Conservation (phyloP, 768 basidiomycete genomes). For the Psilocybe cyanescens region DNA sequence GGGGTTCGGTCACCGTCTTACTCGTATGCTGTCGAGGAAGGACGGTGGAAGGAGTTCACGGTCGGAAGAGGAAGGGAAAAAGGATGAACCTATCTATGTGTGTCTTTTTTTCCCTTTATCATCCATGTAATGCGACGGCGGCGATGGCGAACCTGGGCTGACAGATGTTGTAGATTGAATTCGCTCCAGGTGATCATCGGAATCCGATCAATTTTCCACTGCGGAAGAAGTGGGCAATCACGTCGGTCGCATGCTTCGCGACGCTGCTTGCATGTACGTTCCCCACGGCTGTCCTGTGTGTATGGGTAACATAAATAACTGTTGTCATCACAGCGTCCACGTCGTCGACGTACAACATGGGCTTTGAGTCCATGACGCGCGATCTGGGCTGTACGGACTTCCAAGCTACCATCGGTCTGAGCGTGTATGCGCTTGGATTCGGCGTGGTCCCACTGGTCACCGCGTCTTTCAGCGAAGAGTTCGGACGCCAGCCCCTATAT, state of each 20-base stretch:
- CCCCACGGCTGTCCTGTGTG: neutral
- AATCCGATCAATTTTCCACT: conserved; percentile 43
- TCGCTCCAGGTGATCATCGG: conserved; percentile 26
- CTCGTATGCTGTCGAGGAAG: conserved; percentile 30
- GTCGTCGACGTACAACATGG: conserved; percentile 57
- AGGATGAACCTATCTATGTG: conserved; percentile 24
- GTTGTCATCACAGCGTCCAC: conserved; percentile 44
- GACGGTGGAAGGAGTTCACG: conserved; percentile 1
- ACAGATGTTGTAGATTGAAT: conserved; percentile 24
- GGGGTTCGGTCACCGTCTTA: conserved; percentile 32
- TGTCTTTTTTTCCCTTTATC: conserved; percentile 15
- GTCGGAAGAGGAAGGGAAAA: conserved; percentile 16
- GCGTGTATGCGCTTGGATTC: conserved; percentile 64
- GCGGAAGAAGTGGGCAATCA: conserved; percentile 49
- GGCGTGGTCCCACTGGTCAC: conserved; percentile 66
- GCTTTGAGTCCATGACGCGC: conserved; percentile 58
- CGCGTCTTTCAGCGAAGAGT: conserved; percentile 75
- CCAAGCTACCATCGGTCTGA: conserved; percentile 51
- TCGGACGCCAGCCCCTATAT: conserved; percentile 70
- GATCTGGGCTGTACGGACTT: conserved; percentile 49
- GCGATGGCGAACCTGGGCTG: neutral
- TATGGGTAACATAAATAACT: conserved; percentile 7
- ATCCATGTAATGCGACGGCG: neutral
- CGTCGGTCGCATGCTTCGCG: conserved; percentile 48
- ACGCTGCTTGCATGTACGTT: conserved; percentile 52